Evolutionary conservation across 495 filamentous ascomycete species (phyloP).

Genomic region (Durotheca rogersii): DNA sequence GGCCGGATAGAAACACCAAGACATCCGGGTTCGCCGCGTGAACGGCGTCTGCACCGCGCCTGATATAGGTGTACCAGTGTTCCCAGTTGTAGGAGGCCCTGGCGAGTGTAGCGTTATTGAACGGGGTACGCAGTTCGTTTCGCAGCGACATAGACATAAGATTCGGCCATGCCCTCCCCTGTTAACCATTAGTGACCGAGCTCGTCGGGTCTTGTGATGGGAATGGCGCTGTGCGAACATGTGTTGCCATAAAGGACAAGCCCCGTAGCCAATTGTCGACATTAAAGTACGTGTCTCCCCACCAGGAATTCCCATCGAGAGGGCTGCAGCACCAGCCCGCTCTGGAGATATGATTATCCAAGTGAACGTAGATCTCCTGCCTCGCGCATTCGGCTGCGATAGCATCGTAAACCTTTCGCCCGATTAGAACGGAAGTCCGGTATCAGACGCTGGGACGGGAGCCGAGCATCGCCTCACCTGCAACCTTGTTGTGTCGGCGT

Average conservation of each 20-base stretch:
- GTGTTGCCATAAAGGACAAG: conserved; percentile 53
- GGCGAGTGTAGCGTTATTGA: conserved; percentile 28
- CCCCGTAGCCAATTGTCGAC: conserved; percentile 55
- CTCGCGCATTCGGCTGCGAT: conserved; percentile 48
- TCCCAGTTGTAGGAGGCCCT: conserved; percentile 51
- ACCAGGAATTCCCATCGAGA: conserved; percentile 59
- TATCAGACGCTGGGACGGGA: background rate
- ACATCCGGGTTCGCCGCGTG: conserved; percentile 51
- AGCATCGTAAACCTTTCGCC: conserved; percentile 48
- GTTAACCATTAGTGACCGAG: conserved; percentile 3
- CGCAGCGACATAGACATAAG: conserved; percentile 54
- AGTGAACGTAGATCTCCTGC: conserved; percentile 55
- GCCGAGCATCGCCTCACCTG: conserved; percentile 33
- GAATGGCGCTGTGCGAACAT: conserved; percentile 36
- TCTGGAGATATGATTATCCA: conserved; percentile 62
- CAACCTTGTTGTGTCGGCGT: conserved; percentile 44
- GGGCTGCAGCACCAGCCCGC: conserved; percentile 58
- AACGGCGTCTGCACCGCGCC: conserved; percentile 46
- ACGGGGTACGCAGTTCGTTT: conserved; percentile 54
- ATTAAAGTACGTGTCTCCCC: conserved; percentile 57
- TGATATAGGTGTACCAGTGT: conserved; percentile 52
- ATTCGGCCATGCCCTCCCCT: conserved; percentile 48
- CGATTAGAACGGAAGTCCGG: conserved; percentile 1
- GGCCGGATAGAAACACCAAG: conserved; percentile 59
- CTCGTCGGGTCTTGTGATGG: background rate